phyloP scores from a whole-genome alignment of 1,284 basidiomycete species.

The Phlebopus sp. region DNA sequence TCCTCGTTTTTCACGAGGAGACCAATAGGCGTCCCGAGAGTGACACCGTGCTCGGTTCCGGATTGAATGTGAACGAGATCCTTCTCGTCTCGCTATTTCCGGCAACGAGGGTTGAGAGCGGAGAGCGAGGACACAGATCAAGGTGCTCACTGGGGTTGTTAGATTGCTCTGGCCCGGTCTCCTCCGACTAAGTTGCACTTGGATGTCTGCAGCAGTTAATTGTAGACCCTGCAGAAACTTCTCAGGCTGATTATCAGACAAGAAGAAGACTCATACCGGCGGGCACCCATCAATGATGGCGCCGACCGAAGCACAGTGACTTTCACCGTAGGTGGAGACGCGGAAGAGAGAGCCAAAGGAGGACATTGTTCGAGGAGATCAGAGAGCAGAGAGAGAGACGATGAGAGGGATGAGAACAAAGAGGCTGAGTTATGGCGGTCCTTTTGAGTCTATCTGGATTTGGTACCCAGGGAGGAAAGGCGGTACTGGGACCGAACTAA shows the following conservation, averaged over 20 bases:
- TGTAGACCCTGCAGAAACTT: conserved; percentile 65
- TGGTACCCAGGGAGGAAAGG: conserved; percentile 12
- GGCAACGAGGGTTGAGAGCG: conserved; percentile 8
- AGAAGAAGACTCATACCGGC: conserved; percentile 56
- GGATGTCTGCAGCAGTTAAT: conserved; percentile 82
- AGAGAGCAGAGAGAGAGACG: conserved; percentile 13
- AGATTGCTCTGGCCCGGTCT: conserved; percentile 96
- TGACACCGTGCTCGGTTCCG: conserved; percentile 91
- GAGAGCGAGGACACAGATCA: conserved; percentile 1
- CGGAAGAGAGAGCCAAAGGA: conserved; percentile 89
- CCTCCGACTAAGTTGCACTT: conserved; percentile 87
- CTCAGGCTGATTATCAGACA: conserved; percentile 13
- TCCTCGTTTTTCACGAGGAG: conserved; percentile 97
- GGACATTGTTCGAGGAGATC: conserved; percentile 62
- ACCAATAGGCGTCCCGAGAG: conserved; percentile 95
- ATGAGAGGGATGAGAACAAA: not conserved
- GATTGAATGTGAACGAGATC: conserved; percentile 95
- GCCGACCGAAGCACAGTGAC: conserved; percentile 95
- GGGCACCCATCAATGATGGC: conserved; percentile 98
- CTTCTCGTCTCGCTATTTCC: conserved; percentile 86
- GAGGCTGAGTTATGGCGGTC: conserved; percentile 8
- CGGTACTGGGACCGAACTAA: conserved; percentile 24
- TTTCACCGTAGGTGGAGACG: conserved; percentile 98
- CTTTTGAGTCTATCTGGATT: conserved; percentile 18
- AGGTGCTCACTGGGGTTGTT: conserved; percentile 81